Evolutionary conservation across 345 rosid genomes (phyloP), one percentile per base, ranked within the genome.

Genomic region (Leavenworthia alabamica): DNA sequence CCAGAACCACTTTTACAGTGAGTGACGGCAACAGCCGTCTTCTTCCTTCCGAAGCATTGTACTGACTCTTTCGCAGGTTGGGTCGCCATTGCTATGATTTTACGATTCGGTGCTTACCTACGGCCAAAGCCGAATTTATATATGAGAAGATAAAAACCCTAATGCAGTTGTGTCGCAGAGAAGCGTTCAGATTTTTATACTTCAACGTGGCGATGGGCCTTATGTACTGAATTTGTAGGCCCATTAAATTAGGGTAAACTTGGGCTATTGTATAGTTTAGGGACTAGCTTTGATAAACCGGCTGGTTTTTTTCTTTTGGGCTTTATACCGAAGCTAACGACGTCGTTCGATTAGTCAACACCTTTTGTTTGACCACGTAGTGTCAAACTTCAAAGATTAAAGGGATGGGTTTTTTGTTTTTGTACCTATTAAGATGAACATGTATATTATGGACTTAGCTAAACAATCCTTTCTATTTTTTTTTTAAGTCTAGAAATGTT

Each of bases 31-130:
- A 83, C 90, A 0, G 96, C 96, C 16, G 86, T 88, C 75, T 88
- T 85, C 86, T 88, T 88, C 31, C 90, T 82, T 24, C 96, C 96
- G 79, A 83, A 85, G 68, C 92, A 85, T 47, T 88, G 96, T 13
- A 85, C 92, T 1, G 87, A 77, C 40, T 79, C 75, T 13, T 35
- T 39, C 36, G 80, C 57, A 33, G 73, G 43, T 64, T 63, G 49
- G 2, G 83, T 67, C 67, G 87, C 84, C 77, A 80, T 77, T 7
- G 55, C 72, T 67, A 45, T 42, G 56, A 48, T 26, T 68, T 42
- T 52, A 3, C 8, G 56, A 27, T 52, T 60, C 19, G 15, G 20
- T 24, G 46, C 52, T 68, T 5, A 13, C 65, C 54, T 61, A 62
- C 73, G n/a, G 68, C 62, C 49, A 28, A 33, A 24, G 4, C 22